Conservation (phyloP, 805 yeast genomes). For the Saturnispora diversa region DNA sequence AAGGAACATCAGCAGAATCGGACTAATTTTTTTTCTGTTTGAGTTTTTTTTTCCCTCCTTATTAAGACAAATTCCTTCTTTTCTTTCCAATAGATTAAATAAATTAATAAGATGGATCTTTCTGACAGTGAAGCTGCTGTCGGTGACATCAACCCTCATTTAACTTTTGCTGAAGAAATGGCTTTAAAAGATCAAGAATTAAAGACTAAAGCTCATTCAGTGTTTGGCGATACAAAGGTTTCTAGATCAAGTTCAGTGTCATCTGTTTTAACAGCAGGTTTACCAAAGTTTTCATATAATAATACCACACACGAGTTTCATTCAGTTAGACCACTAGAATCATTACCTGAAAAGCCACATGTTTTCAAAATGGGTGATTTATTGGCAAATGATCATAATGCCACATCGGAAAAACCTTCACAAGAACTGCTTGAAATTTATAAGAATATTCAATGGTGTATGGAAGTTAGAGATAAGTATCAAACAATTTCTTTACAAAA, state of each 20-base stretch:
- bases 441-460: slow-evolving; percentile 53
- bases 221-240: slow-evolving; percentile 29
- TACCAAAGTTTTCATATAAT: slow-evolving; percentile 23
- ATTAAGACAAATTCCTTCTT: not conserved
- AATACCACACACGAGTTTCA: slow-evolving; percentile 23
- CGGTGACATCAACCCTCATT: slow-evolving; percentile 36
- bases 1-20: too few relatives aligned
- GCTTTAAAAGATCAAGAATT: slow-evolving; percentile 59
- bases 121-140: slow-evolving; percentile 12
- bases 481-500: slow-evolving; percentile 64
- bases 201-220: slow-evolving; percentile 51
- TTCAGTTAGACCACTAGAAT: slow-evolving; percentile 10
- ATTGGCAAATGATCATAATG: slow-evolving; percentile 40
- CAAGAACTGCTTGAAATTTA: slow-evolving; percentile 60
- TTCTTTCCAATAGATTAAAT: not conserved
- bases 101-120: not conserved
- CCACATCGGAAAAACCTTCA: slow-evolving; percentile 51
- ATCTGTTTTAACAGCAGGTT: slow-evolving; percentile 10
- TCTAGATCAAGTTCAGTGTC: slow-evolving; percentile 23
- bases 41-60: not conserved
- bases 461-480: slow-evolving; percentile 70
- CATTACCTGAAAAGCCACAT: slow-evolving; percentile 16
- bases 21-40: too few relatives aligned
- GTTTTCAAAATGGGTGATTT: slow-evolving; percentile 38
- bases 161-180: slow-evolving; percentile 57